Base-by-base conservation (phyloP, 2,329 filamentous ascomycete genomes). In the Esteya vermicola region DNA sequence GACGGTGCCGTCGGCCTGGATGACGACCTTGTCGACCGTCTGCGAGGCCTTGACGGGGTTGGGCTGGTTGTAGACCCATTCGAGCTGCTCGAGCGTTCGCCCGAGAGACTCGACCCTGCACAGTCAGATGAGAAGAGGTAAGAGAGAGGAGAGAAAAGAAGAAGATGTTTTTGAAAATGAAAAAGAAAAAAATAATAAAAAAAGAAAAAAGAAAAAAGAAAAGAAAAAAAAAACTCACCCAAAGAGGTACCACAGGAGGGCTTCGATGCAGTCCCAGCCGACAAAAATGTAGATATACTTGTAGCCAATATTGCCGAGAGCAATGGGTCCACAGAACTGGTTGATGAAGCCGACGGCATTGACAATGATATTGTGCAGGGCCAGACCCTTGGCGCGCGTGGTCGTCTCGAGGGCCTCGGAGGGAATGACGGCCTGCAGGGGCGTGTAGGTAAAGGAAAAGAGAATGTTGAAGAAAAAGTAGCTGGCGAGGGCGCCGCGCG, bases 401-500 rank as follows among this genome's bases (percentile, higher is more conserved):
- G 64, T 66, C 2, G 63, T 68, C 48, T 66, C 64, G 25, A 69
- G 55, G 4, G 63, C 61, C 44, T 68, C 65, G 22, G 61, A 59
- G 2, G 64, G 63, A 31, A 67, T 59, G 33, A 66, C 61, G 42
- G 59, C 63, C 45, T 68, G 65, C 12, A 69, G 58, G 1, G 65
- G 65, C 2, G 64, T 68, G 49, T 67, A 67, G 31, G 63, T 64
- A 46, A 68, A 67, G 4, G 64, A 65, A 52, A 65, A 68, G 42
- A 66, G 53, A 22, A 65, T 51, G 50, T 67, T 66, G 56, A 69
- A 67, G 14, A 68, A 51, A 49, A 67, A 67, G 52, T 67, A 67
- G 18, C 62, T 61, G 4, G 63, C 61, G 32, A 68, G 53, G 4
- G 62, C 64, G 14, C 61, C 61, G 44, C 60, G 54, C 31, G 55